phyloP scores from a whole-genome alignment of 768 basidiomycete genomes.

The Lentinula boryana region DNA sequence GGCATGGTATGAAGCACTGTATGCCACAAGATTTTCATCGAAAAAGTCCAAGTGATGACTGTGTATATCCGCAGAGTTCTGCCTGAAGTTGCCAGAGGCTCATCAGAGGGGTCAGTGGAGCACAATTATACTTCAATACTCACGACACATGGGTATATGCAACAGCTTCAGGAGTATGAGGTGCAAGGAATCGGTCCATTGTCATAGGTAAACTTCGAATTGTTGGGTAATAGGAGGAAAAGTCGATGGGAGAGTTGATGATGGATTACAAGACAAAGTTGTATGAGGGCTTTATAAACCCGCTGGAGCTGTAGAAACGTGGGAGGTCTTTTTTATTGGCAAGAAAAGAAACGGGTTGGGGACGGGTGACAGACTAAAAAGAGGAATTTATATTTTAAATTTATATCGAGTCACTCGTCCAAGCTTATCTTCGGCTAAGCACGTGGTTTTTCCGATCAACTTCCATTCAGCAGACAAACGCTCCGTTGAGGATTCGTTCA shows the following conservation, averaged over 20 bases:
- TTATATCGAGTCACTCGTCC: background rate
- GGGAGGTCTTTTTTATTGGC: background rate
- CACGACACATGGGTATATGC: conserved; percentile 68
- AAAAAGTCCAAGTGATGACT: conserved; percentile 45
- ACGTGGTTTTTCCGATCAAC: background rate
- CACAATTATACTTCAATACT: conserved; percentile 14
- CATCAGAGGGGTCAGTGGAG: conserved; percentile 6
- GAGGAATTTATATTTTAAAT: background rate
- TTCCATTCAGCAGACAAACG: background rate
- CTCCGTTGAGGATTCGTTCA: background rate
- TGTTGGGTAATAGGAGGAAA: background rate
- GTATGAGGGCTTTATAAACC: background rate
- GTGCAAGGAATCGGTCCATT: conserved; percentile 72
- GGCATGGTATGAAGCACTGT: conserved; percentile 76
- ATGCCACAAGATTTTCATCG: conserved; percentile 69
- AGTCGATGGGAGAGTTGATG: background rate
- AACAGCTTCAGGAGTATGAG: conserved; percentile 66
- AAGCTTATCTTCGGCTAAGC: background rate
- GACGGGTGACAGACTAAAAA: background rate
- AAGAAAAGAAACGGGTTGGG: background rate
- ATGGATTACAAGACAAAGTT: background rate
- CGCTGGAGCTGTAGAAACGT: background rate
- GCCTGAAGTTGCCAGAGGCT: conserved; percentile 9
- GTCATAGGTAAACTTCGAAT: conserved; percentile 9
- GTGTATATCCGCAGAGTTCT: conserved; percentile 51